These are phyloP conservation scores for Phytophthora ohioensis DNA, from an alignment of 352 stramenopile genomes.

Conservation along the genomic window DNA sequence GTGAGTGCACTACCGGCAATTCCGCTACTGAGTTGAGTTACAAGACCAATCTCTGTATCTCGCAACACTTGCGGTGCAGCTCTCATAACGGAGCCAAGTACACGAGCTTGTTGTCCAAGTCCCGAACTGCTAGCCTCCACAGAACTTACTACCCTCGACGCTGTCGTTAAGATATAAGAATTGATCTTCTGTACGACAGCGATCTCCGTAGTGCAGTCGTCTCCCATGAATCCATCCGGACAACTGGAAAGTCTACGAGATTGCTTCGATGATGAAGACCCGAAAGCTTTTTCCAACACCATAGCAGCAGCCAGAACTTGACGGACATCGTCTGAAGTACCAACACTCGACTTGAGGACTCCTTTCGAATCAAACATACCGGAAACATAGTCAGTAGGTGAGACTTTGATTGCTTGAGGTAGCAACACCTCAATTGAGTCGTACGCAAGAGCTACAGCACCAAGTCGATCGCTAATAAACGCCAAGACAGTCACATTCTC, in stretches of 20 bases:
- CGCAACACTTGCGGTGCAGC: conserved; percentile 48
- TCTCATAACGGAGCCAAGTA: conserved; percentile 56
- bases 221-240: conserved; percentile 51
- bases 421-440: conserved; percentile 51
- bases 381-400: conserved; percentile 53
- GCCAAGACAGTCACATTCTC: conserved; percentile 60
- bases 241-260: conserved; percentile 32
- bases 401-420: conserved; percentile 38
- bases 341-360: conserved; percentile 14
- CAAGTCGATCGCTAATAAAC: conserved; percentile 62
- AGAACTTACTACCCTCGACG: conserved; percentile 32
- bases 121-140: conserved; percentile 54
- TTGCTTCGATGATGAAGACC: conserved; percentile 7
- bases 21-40: conserved; percentile 48
- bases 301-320: conserved; percentile 54
- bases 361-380: conserved; percentile 37
- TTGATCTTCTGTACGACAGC: conserved; percentile 49
- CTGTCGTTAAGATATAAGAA: conserved; percentile 52
- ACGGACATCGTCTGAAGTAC: conserved; percentile 42
- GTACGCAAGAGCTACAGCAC: conserved; percentile 45
- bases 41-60: conserved; percentile 36
- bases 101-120: conserved; percentile 62
- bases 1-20: conserved; percentile 61
- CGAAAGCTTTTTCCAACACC: conserved; percentile 56
- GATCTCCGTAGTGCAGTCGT: conserved; percentile 50